Percentiles rank a stretch among this genome's conserved stretches.
Conservation (phyloP, 495 filamentous ascomycete genomes). For the Penicillium maclennaniae region DNA sequence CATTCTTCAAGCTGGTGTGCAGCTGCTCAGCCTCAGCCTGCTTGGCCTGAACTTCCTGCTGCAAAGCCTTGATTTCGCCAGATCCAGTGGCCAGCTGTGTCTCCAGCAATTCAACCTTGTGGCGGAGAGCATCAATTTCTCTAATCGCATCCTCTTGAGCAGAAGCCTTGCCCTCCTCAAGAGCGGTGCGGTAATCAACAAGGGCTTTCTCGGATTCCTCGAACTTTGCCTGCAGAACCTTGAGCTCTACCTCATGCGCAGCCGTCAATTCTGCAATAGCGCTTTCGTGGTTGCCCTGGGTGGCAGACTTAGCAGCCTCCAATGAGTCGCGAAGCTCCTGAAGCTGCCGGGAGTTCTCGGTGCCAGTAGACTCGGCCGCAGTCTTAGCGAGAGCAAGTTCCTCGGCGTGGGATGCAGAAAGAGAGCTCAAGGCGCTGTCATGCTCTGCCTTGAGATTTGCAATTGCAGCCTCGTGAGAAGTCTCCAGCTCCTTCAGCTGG, state of each 20-base stretch:
- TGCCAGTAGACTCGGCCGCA: slow-evolving; percentile 29
- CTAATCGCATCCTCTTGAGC: slow-evolving; percentile 37
- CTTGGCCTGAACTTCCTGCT: slow-evolving; percentile 39
- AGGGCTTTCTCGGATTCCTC: slow-evolving; percentile 33
- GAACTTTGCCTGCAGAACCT: slow-evolving; percentile 32
- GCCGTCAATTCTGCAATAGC: slow-evolving; percentile 35
- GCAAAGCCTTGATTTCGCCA: slow-evolving; percentile 39
- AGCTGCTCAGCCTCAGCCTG: slow-evolving; percentile 36
- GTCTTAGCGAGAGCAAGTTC: slow-evolving; percentile 35
- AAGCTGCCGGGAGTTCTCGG: slow-evolving; percentile 36
- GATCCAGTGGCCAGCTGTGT: slow-evolving; percentile 34
- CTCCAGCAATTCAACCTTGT: slow-evolving; percentile 40
- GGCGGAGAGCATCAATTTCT: slow-evolving; percentile 41
- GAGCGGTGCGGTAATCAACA: slow-evolving; percentile 29
- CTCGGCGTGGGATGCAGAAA: slow-evolving; percentile 30
- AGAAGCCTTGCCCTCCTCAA: slow-evolving; percentile 35
- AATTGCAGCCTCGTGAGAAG: slow-evolving; percentile 34
- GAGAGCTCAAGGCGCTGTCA: slow-evolving; percentile 30
- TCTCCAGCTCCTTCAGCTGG: slow-evolving; percentile 40
- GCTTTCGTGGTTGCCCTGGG: slow-evolving; percentile 27
- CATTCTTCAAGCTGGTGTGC: slow-evolving; percentile 31
- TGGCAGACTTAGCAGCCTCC: slow-evolving; percentile 33
- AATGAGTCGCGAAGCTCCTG: slow-evolving; percentile 40
- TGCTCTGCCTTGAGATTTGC: slow-evolving; percentile 36
- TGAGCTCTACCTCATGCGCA: slow-evolving; percentile 35